A percentile compares a stretch with the other conserved stretches of the same genome.
Conservation (phyloP, 2,329 filamentous ascomycete genomes). For the Aureobasidium vineae region DNA sequence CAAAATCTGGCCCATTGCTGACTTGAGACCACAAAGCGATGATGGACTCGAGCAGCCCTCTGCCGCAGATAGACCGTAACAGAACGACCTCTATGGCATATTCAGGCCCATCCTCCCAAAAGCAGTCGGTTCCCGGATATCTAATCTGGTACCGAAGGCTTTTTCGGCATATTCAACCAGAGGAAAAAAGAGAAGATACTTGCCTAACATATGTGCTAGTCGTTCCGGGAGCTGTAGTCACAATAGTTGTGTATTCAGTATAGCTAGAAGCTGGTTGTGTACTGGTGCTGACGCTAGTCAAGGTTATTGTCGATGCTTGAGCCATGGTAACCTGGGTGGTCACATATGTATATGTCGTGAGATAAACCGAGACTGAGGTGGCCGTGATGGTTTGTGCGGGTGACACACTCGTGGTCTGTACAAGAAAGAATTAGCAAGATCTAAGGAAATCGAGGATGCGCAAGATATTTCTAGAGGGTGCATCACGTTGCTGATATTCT, state of each 20-base stretch:
- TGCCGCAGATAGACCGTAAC: too few species aligned
- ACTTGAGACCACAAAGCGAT: too few species aligned
- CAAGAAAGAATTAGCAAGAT: background rate
- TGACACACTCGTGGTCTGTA: background rate
- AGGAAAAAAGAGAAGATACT: background rate
- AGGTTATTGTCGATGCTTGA: background rate
- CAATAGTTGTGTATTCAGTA: background rate
- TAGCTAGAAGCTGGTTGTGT: background rate
- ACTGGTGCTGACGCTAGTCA: background rate
- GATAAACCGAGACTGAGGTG: background rate
- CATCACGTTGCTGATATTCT: background rate
- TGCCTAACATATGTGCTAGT: background rate
- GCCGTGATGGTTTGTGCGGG: background rate
- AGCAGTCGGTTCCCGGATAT: too few species aligned
- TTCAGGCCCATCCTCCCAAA: too few species aligned
- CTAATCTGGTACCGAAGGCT: too few species aligned
- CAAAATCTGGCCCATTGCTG: too few species aligned
- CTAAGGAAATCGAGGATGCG: too few species aligned
- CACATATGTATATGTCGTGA: background rate
- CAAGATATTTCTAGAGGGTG: too few species aligned
- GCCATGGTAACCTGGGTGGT: background rate
- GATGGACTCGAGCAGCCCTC: too few species aligned
- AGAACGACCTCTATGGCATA: too few species aligned
- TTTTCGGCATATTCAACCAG: too few species aligned
- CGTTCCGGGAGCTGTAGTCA: background rate